phyloP scores from a whole-genome alignment of 345 rosid species.

The Sisymbrium irio region DNA sequence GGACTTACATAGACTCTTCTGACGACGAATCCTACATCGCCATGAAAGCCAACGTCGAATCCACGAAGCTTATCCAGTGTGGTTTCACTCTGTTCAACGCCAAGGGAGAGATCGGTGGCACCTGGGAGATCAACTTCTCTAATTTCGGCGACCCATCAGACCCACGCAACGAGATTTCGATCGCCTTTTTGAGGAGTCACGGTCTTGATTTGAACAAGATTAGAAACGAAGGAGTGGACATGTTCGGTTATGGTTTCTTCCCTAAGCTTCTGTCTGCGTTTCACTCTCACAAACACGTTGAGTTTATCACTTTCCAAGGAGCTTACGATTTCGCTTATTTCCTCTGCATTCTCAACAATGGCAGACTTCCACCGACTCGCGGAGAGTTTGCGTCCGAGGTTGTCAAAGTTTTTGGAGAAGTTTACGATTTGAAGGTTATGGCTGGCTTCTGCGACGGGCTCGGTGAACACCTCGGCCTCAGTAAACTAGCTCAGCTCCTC shows the following conservation, averaged over 20 bases:
- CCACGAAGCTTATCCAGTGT: constrained; percentile 24
- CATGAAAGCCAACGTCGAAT: constrained; percentile 20
- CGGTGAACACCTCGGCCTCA: constrained; percentile 24
- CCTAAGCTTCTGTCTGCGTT: background rate
- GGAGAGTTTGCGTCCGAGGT: background rate
- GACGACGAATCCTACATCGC: background rate
- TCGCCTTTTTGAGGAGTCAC: constrained; percentile 13
- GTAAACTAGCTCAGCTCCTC: constrained; percentile 24
- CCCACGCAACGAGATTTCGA: constrained; percentile 4
- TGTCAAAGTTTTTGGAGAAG: constrained; percentile 6
- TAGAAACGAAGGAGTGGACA: constrained; percentile 25
- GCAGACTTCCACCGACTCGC: background rate
- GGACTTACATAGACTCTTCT: background rate
- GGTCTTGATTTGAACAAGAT: constrained; percentile 29
- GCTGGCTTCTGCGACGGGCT: constrained; percentile 25
- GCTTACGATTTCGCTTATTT: constrained; percentile 29
- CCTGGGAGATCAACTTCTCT: constrained; percentile 31
- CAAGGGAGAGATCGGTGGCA: constrained; percentile 29
- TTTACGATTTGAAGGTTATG: constrained; percentile 36
- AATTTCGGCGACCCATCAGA: constrained; percentile 28
- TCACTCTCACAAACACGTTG: background rate
- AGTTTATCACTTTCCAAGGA: constrained; percentile 30
- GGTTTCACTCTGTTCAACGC: constrained; percentile 29
- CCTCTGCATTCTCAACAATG: background rate
- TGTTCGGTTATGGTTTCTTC: constrained; percentile 4